Conservation (phyloP, 2,329 filamentous ascomycete species). For the Orbilia javanica region DNA sequence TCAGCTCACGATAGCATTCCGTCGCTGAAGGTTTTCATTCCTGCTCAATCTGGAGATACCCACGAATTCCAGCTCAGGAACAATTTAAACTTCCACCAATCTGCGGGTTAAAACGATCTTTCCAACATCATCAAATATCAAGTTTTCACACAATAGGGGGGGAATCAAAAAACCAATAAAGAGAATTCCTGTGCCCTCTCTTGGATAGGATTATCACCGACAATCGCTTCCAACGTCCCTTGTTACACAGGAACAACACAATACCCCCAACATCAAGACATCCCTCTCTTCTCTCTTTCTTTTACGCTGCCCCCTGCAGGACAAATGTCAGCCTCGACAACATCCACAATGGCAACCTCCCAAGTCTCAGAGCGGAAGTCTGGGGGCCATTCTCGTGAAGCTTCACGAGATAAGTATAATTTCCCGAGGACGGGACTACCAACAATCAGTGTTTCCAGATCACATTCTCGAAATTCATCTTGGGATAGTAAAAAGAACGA, state of each 20-base stretch:
- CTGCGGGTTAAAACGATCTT: neutral
- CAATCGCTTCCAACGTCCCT: slow-evolving; percentile 14
- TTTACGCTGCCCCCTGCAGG: neutral
- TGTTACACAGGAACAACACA: slow-evolving; percentile 25
- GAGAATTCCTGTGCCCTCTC: neutral
- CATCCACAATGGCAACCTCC: slow-evolving; percentile 48
- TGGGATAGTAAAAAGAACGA: slow-evolving; percentile 58
- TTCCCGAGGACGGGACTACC: slow-evolving; percentile 18
- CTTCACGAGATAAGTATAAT: slow-evolving; percentile 38
- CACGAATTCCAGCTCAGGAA: slow-evolving; percentile 49
- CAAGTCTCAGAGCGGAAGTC: slow-evolving; percentile 45
- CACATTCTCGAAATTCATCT: slow-evolving; percentile 53
- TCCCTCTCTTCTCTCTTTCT: neutral
- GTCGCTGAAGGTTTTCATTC: slow-evolving; percentile 17
- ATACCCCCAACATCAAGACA: slow-evolving; percentile 11
- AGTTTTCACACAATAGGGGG: neutral
- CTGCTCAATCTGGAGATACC: slow-evolving; percentile 48
- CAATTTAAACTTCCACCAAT: neutral
- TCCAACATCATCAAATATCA: slow-evolving; percentile 1
- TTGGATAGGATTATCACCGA: slow-evolving; percentile 3
- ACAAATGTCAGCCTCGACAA: slow-evolving; percentile 49
- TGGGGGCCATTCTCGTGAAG: slow-evolving; percentile 49
- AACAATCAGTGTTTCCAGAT: slow-evolving; percentile 4
- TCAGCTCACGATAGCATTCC: slow-evolving; percentile 47
- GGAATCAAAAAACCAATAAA: slow-evolving; percentile 4